Evolutionary conservation across 352 stramenopile species (phyloP).

Genomic region (Peronospora tabacina): DNA sequence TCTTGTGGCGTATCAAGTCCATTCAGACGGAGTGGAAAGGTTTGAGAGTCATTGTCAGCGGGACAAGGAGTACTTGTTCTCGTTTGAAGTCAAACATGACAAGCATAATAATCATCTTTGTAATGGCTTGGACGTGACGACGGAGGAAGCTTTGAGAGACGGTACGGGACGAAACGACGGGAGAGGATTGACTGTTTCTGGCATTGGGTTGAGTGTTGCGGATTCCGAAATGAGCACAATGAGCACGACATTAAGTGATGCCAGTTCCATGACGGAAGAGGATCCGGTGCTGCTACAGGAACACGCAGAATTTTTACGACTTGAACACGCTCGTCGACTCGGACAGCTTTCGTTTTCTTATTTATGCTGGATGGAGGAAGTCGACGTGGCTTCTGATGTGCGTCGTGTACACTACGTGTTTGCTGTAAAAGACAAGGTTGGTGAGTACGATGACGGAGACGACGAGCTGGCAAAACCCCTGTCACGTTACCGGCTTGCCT

Average conservation of each 20-base stretch:
- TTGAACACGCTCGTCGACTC: conserved; percentile 42
- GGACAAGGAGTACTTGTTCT: conserved; percentile 75
- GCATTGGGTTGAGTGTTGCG: conserved; percentile 19
- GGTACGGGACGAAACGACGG: conserved; percentile 3
- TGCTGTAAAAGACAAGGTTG: conserved; percentile 27
- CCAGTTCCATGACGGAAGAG: conserved; percentile 42
- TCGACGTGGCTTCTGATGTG: conserved; percentile 48
- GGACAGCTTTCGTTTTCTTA: conserved; percentile 38
- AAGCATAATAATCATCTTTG: conserved; percentile 10
- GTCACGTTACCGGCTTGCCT: conserved; percentile 29
- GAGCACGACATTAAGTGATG: conserved; percentile 48
- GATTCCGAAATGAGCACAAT: conserved; percentile 40
- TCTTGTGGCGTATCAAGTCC: conserved; percentile 67
- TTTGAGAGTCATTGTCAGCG: conserved; percentile 40
- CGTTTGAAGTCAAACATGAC: conserved; percentile 65
- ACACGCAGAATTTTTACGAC: conserved; percentile 33
- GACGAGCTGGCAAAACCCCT: conserved; percentile 1
- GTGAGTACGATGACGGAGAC: conserved; percentile 25
- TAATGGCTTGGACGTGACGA: conserved; percentile 4
- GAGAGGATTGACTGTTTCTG: conserved; percentile 12
- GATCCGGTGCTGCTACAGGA: conserved; percentile 24
- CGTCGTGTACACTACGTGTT: conserved; percentile 68
- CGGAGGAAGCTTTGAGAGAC: conserved; percentile 9
- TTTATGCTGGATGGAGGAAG: conserved; percentile 71
- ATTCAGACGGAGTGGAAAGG: background rate